Evolutionary conservation across 169 alveolate genomes (phyloP).

Genomic region (Plasmodium vivax): DNA sequence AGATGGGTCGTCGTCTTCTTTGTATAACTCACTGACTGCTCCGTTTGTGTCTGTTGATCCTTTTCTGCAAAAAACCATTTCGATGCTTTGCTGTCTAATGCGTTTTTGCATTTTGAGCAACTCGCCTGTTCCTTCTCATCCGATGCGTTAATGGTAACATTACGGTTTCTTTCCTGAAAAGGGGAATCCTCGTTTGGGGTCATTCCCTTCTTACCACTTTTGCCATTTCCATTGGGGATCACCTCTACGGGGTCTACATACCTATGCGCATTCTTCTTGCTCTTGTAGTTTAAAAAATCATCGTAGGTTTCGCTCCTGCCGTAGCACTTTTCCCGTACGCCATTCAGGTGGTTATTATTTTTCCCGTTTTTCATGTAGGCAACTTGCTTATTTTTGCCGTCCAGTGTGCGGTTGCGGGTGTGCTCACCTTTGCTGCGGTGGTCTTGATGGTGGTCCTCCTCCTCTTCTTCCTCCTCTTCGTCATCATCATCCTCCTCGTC

Average conservation of each 20-base stretch:
- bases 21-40: background rate
- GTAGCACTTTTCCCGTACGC: background rate
- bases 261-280: background rate
- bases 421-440: constrained; percentile 33
- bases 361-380: constrained; percentile 11
- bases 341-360: constrained; percentile 6
- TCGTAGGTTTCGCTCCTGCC: constrained; percentile 8
- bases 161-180: background rate
- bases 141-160: background rate
- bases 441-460: constrained; percentile 61
- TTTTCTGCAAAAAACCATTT: background rate
- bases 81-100: background rate
- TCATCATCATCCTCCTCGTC: constrained; percentile 29
- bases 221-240: background rate
- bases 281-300: background rate
- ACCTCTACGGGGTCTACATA: background rate
- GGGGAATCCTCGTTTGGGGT: background rate
- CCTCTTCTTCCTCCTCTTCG: background rate
- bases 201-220: constrained; percentile 22
- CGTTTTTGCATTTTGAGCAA: background rate
- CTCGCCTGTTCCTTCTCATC: background rate
- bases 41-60: background rate
- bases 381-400: constrained; percentile 45
- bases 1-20: background rate
- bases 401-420: constrained; percentile 1